These are phyloP conservation scores for Eremochloa ophiuroides DNA, from an alignment of 176 grass and related monocot genomes.

Conservation along the genomic window DNA sequence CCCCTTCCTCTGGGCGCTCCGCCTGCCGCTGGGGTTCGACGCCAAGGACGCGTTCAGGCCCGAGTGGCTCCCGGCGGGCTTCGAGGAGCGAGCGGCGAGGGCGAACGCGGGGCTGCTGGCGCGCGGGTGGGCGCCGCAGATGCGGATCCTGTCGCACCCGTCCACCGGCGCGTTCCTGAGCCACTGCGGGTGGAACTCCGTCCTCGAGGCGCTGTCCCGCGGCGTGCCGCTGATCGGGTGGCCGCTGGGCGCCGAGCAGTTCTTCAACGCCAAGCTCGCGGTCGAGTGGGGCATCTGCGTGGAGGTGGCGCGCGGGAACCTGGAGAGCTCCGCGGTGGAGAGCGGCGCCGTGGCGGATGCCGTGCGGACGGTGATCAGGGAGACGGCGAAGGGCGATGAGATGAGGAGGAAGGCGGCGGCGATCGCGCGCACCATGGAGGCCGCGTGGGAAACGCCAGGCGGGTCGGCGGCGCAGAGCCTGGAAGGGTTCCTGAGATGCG, in stretches of 20 bases:
- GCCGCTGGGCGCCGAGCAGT: constrained; percentile 49
- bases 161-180: constrained; percentile 51
- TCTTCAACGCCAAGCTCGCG: constrained; percentile 57
- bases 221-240: constrained; percentile 51
- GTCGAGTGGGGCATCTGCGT: constrained; percentile 50
- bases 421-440: constrained; percentile 23
- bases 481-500: constrained; percentile 22
- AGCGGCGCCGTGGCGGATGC: constrained; percentile 10
- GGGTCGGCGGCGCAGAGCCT: constrained; percentile 38
- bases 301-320: constrained; percentile 53
- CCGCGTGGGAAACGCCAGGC: constrained; percentile 31
- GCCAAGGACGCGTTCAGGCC: constrained; percentile 23
- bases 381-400: constrained; percentile 18
- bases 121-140: constrained; percentile 52
- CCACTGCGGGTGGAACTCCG: constrained; percentile 75
- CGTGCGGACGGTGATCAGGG: constrained; percentile 26
- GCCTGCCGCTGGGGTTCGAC: constrained; percentile 43
- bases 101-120: constrained; percentile 15
- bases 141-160: constrained; percentile 46
- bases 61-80: constrained; percentile 56
- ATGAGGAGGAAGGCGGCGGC: constrained; percentile 31
- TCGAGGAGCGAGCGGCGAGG: constrained; percentile 32
- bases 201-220: constrained; percentile 50
- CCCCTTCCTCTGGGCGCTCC: constrained; percentile 56
- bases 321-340: constrained; percentile 31